Evolutionary conservation across 306 rosid genomes (phyloP), one percentile per base, ranked within the genome.

Genomic region (Begonia masoniana): DNA sequence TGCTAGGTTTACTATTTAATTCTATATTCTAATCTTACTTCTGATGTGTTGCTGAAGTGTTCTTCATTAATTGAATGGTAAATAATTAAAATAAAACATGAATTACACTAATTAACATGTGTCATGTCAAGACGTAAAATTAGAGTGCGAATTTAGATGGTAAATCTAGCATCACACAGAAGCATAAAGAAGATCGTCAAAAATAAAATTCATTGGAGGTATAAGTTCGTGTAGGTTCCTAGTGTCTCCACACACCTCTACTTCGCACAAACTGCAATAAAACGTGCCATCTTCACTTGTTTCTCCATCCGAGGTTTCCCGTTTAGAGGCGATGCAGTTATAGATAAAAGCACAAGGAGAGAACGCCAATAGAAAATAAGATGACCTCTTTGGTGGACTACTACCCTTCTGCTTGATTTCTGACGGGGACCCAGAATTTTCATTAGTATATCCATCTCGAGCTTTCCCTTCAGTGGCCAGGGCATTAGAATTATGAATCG

Each of bases 261-360:
- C 99, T 83, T 91, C 94, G 76, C 99, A 91, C 75, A 91, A 75
- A 68, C 88, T 91, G 80, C 99, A 91, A 64, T 75, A 91, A 75
- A 91, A 86, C 96, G 81, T 86, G 76, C 96, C 96, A 64, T 85
- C 96, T 76, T 91, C 99, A 54, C 96, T 81, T 70, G 59, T 69
- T 65, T 77, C 84, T 52, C 63, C 71, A 62, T 66, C 70, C 46
- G 81, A 80, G 65, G 95, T 74, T 61, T 83, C 84, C 45, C 66
- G 66, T n/a, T 69, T 81, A 7, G 92, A 74, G 64, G 76, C 35
- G 7, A 65, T 65, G 77, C 86, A 66, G 54, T 65, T 43, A 43
- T 87, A 83, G 51, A 83, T 43, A 68, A 54, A 78, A 39, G 92
- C 86, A 70, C 88, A 85, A 14, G 99, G 94, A 71, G 81, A 70